Conservation (phyloP, 495 filamentous ascomycete genomes). For the Penicillium steckii region DNA sequence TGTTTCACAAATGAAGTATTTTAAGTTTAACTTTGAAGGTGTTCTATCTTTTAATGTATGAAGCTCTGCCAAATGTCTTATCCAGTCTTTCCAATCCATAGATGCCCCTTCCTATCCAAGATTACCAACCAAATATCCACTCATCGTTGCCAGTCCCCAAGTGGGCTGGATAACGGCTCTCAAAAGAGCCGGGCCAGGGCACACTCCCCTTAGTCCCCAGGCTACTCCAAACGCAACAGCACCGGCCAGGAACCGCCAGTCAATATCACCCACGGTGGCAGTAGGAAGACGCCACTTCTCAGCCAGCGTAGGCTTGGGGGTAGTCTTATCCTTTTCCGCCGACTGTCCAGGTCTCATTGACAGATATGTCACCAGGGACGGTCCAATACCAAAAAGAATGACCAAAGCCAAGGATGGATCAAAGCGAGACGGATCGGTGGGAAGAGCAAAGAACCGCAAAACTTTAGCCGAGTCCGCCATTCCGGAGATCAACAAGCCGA, state of each 20-base stretch:
- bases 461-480: constrained; percentile 58
- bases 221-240: constrained; percentile 52
- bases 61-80: constrained; percentile 1
- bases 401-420: constrained; percentile 55
- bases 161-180: constrained; percentile 46
- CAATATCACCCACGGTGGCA: constrained; percentile 47
- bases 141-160: constrained; percentile 50
- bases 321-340: constrained; percentile 11
- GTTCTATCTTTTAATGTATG: neutral
- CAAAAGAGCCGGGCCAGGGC: constrained; percentile 55
- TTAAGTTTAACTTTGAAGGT: neutral
- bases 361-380: constrained; percentile 39
- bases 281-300: constrained; percentile 46
- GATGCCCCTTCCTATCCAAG: constrained; percentile 20
- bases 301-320: constrained; percentile 38
- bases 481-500: constrained; percentile 52
- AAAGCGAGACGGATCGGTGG: constrained; percentile 39
- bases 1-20: too few species aligned
- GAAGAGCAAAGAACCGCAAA: constrained; percentile 51
- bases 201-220: constrained; percentile 56
- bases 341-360: constrained; percentile 30
- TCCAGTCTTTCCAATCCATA: neutral
- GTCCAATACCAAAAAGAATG: constrained; percentile 50
- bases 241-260: constrained; percentile 53
- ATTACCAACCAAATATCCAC: constrained; percentile 47